phyloP scores from a whole-genome alignment of 352 stramenopile genomes.

The Globisporangium megalacanthum region DNA sequence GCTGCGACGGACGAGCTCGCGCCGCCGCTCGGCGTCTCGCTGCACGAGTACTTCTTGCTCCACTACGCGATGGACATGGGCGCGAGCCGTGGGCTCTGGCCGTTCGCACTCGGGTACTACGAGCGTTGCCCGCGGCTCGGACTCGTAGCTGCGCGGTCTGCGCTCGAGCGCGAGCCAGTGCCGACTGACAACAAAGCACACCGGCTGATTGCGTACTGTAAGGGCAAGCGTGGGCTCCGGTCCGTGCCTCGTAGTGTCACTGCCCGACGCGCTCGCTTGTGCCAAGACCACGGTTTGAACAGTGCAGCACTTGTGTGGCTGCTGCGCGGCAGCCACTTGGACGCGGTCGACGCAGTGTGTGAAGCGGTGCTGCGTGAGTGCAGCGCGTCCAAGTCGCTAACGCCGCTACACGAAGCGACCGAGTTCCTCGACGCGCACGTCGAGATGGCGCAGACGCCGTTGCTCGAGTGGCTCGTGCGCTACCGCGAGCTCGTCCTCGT shows the following conservation, averaged over 20 bases:
- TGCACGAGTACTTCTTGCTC: conserved; percentile 56
- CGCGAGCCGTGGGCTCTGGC: conserved; percentile 53
- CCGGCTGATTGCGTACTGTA: conserved; percentile 49
- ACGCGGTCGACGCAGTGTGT: conserved; percentile 51
- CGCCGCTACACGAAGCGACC: conserved; percentile 53
- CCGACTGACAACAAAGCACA: conserved; percentile 52
- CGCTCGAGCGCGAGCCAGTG: conserved; percentile 42
- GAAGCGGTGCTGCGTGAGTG: conserved; percentile 53
- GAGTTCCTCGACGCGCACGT: conserved; percentile 56
- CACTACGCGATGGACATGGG: conserved; percentile 68
- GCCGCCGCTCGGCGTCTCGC: conserved; percentile 36
- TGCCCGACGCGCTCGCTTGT: conserved; percentile 33
- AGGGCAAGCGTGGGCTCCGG: conserved; percentile 37
- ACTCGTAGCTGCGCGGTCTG: conserved; percentile 27
- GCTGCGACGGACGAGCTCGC: conserved; percentile 29
- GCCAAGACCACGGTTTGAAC: conserved; percentile 31
- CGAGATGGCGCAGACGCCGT: conserved; percentile 39
- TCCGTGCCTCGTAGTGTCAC: conserved; percentile 30
- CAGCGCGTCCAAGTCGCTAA: conserved; percentile 25
- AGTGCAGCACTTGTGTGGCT: conserved; percentile 60
- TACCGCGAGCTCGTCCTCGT: conserved; percentile 72
- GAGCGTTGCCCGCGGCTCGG: conserved; percentile 57
- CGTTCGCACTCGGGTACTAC: conserved; percentile 59
- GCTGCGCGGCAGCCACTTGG: conserved; percentile 47
- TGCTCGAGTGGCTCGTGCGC: conserved; percentile 51